These are phyloP conservation scores for Escovopsis sp. DNA, from an alignment of 2,329 filamentous ascomycete species.

Conservation along the genomic window DNA sequence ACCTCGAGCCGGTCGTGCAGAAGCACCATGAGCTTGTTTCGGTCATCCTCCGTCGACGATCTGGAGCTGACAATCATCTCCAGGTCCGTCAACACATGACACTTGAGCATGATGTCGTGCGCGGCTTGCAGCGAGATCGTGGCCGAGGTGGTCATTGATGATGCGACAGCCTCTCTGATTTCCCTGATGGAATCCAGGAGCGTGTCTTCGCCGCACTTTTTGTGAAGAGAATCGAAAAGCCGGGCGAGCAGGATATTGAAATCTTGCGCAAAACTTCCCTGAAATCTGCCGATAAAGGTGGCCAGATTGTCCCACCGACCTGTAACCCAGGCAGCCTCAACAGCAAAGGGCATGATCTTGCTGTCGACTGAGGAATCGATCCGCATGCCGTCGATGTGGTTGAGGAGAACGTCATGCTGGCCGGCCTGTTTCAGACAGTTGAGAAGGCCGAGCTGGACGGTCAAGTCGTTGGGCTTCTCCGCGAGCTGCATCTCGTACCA, in stretches of 20 bases:
- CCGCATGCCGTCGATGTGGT: slow-evolving; percentile 69
- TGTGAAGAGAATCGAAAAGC: slow-evolving; percentile 42
- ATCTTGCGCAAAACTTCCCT: slow-evolving; percentile 36
- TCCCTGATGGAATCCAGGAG: slow-evolving; percentile 45
- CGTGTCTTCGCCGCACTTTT: slow-evolving; percentile 31
- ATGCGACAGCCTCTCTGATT: slow-evolving; percentile 56
- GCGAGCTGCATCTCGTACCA: slow-evolving; percentile 92
- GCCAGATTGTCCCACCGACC: slow-evolving; percentile 65
- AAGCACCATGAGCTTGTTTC: slow-evolving; percentile 17
- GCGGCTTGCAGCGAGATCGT: slow-evolving; percentile 72
- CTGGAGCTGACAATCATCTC: slow-evolving; percentile 53
- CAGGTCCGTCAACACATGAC: slow-evolving; percentile 79
- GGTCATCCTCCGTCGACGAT: slow-evolving; percentile 26
- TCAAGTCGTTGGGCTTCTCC: slow-evolving; percentile 59
- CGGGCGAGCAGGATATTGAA: slow-evolving; percentile 71
- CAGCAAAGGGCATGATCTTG: slow-evolving; percentile 64
- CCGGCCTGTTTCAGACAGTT: slow-evolving; percentile 90
- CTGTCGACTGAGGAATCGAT: slow-evolving; percentile 35
- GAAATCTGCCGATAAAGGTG: slow-evolving; percentile 45
- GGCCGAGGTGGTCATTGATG: slow-evolving; percentile 58
- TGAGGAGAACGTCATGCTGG: slow-evolving; percentile 77
- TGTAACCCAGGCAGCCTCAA: slow-evolving; percentile 86
- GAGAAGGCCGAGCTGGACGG: slow-evolving; percentile 70
- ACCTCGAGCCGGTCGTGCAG: slow-evolving; percentile 71
- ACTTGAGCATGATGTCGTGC: slow-evolving; percentile 70